Percentiles rank a stretch among this genome's conserved stretches.
Evolutionary conservation across 192 early-diverging fungal genomes (phyloP).

Genomic region (Rhizophagus prolifer): DNA sequence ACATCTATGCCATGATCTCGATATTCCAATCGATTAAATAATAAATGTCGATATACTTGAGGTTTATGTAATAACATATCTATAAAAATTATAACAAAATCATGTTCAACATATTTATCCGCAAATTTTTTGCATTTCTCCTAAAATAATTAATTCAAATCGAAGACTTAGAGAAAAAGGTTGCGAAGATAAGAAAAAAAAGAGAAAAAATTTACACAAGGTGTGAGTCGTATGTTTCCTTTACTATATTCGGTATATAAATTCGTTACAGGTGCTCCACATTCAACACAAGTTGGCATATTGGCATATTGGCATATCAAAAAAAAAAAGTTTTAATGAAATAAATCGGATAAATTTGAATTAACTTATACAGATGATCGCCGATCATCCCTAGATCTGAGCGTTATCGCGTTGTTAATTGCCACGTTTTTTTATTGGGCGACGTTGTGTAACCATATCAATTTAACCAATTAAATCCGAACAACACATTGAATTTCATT

Average conservation of each 20-base stretch:
- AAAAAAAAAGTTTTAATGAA: too few relatives aligned
- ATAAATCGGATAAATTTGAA: too few relatives aligned
- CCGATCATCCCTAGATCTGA: too few relatives aligned
- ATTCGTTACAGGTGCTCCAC: constrained; percentile 62
- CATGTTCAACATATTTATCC: constrained; percentile 92
- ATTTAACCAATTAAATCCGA: not conserved
- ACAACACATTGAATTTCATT: not conserved
- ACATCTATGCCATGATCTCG: constrained; percentile 45
- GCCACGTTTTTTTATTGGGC: not conserved
- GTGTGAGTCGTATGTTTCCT: constrained; percentile 80
- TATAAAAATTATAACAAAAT: constrained; percentile 84
- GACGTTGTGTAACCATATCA: not conserved
- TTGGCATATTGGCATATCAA: constrained; percentile 44
- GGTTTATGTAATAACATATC: constrained; percentile 89
- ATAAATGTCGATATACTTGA: constrained; percentile 82
- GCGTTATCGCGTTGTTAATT: too few relatives aligned
- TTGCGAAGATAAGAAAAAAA: not conserved
- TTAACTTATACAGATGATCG: too few relatives aligned
- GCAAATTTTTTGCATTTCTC: constrained; percentile 75
- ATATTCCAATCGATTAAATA: constrained; percentile 77
- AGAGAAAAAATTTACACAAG: constrained; percentile 54
- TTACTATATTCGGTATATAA: constrained; percentile 82
- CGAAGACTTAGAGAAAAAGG: not conserved
- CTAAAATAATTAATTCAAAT: constrained; percentile 33
- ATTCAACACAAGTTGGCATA: constrained; percentile 75